Evolutionary conservation across 768 basidiomycete genomes (phyloP).

Genomic region (Hortiboletus flavorubellus): DNA sequence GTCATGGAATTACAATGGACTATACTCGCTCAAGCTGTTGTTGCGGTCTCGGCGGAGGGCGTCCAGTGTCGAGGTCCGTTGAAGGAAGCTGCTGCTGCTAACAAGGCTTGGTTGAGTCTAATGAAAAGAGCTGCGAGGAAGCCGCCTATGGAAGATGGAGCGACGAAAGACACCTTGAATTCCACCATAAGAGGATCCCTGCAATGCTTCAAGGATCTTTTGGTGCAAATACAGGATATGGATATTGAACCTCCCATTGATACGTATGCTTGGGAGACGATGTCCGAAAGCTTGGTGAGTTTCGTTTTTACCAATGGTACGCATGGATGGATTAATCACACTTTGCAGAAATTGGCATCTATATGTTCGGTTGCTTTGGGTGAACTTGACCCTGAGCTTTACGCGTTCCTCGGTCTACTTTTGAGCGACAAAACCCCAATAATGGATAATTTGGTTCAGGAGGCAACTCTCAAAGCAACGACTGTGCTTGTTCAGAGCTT

Average conservation of each 20-base stretch:
- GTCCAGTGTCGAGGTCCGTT: constrained; percentile 23
- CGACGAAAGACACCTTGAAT: constrained; percentile 41
- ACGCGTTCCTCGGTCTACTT: constrained; percentile 65
- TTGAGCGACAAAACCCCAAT: constrained; percentile 80
- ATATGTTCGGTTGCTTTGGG: constrained; percentile 72
- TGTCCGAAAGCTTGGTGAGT: constrained; percentile 83
- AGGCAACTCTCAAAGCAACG: constrained; percentile 84
- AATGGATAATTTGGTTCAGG: constrained; percentile 80
- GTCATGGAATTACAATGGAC: constrained; percentile 86
- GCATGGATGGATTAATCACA: neutral
- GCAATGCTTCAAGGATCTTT: constrained; percentile 74
- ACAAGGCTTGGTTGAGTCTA: constrained; percentile 73
- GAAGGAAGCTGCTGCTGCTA: constrained; percentile 78
- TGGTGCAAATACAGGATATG: constrained; percentile 79
- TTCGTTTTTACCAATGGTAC: neutral
- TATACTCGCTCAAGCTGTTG: constrained; percentile 67
- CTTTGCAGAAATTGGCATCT: constrained; percentile 73
- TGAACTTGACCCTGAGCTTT: constrained; percentile 65
- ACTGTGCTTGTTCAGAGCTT: constrained; percentile 87
- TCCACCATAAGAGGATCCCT: constrained; percentile 57
- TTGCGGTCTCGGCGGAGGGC: constrained; percentile 36
- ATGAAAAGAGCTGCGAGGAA: constrained; percentile 48
- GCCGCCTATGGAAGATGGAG: constrained; percentile 36
- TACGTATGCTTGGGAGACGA: constrained; percentile 90
- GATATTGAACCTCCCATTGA: constrained; percentile 75